Conservation (phyloP, 129 eudicot species). For the Tagetes erecta region DNA sequence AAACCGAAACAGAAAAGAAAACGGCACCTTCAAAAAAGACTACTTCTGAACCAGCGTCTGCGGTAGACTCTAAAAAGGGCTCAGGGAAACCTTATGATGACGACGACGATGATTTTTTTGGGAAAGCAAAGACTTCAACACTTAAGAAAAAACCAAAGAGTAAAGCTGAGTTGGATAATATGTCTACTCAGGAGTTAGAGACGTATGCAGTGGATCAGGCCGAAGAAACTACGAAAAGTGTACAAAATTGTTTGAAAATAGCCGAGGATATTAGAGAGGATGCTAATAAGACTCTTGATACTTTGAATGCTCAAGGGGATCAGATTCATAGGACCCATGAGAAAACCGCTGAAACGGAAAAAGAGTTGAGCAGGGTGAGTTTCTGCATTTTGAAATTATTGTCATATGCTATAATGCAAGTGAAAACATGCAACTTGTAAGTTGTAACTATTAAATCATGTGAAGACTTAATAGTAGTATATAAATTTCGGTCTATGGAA, state of each 20-base stretch:
- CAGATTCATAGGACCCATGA: slow-evolving; percentile 84
- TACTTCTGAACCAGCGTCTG: slow-evolving; percentile 54
- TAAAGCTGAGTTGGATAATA: slow-evolving; percentile 52
- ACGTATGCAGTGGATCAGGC: slow-evolving; percentile 69
- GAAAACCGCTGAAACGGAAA: slow-evolving; percentile 74
- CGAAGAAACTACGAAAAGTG: slow-evolving; percentile 71
- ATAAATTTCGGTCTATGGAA: neutral
- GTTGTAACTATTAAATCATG: neutral
- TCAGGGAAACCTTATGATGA: slow-evolving; percentile 29
- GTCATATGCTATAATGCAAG: neutral
- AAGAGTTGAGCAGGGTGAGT: slow-evolving; percentile 73
- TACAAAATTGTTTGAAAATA: slow-evolving; percentile 68
- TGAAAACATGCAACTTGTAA: neutral
- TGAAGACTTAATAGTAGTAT: neutral
- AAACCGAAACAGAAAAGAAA: slow-evolving; percentile 29
- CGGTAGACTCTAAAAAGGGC: slow-evolving; percentile 30
- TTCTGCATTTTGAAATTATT: neutral
- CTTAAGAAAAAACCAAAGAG: slow-evolving; percentile 36
- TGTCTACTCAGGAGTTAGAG: slow-evolving; percentile 87
- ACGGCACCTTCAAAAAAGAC: slow-evolving; percentile 44
- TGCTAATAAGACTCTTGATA: slow-evolving; percentile 73
- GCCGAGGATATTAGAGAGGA: slow-evolving; percentile 80
- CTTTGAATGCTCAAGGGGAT: slow-evolving; percentile 94
- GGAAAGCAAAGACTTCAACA: slow-evolving; percentile 30
- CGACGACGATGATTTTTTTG: slow-evolving; percentile 33